phyloP scores from a whole-genome alignment of 257 asterid species.

The Ilex asprella region DNA sequence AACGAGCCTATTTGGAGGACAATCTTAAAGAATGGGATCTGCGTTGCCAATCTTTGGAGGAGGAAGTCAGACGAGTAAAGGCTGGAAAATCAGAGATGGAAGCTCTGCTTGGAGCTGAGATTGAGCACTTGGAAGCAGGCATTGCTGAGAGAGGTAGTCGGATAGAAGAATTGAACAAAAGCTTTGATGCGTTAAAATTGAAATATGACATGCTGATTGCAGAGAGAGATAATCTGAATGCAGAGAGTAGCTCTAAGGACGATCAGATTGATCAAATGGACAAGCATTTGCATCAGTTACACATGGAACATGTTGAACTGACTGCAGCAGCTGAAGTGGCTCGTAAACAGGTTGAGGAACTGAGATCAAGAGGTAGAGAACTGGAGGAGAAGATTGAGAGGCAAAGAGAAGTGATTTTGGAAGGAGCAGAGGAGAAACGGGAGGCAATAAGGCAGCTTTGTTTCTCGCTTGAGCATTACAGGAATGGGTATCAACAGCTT shows the following conservation, averaged over 20 bases:
- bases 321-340: conserved; percentile 37
- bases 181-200: conserved; percentile 23
- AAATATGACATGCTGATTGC: conserved; percentile 24
- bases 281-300: conserved; percentile 51
- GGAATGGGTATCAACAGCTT: conserved; percentile 58
- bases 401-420: conserved; percentile 39
- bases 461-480: conserved; percentile 71
- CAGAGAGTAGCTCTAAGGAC: conserved; percentile 42
- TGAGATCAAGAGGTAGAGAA: conserved; percentile 40
- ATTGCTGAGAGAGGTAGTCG: conserved; percentile 32
- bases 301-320: conserved; percentile 48
- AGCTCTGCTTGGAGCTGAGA: conserved; percentile 29
- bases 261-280: conserved; percentile 36
- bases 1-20: conserved; percentile 57
- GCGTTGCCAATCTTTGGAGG: conserved; percentile 67
- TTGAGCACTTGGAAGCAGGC: conserved; percentile 43
- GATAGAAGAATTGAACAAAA: conserved; percentile 34
- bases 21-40: conserved; percentile 56
- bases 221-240: conserved; percentile 31
- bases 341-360: conserved; percentile 25
- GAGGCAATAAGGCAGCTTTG: conserved; percentile 91
- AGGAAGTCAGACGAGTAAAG: conserved; percentile 54
- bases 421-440: conserved; percentile 82
- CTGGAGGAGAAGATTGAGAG: conserved; percentile 47
- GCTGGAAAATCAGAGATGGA: conserved; percentile 50